phyloP scores from a whole-genome alignment of 495 filamentous ascomycete genomes.

The Friedmanniomyces endolithicus region DNA sequence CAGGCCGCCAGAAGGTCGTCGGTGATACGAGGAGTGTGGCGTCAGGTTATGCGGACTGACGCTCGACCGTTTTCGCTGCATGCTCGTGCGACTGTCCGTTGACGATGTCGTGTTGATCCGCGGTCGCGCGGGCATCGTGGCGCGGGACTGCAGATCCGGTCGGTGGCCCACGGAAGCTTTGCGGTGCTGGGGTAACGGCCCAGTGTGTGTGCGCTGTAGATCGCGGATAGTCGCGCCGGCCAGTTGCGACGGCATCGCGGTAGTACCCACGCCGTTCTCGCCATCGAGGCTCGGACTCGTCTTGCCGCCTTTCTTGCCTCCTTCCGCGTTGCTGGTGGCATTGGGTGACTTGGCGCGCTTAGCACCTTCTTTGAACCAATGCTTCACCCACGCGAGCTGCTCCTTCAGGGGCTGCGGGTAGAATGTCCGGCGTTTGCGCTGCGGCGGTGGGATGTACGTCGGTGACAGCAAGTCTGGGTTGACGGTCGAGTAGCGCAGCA shows the following conservation, averaged over 20 bases:
- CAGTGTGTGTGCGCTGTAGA: constrained; percentile 18
- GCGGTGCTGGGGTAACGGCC: constrained; percentile 13
- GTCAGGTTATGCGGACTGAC: constrained; percentile 83
- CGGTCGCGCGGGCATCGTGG: constrained; percentile 23
- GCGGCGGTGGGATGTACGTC: constrained; percentile 33
- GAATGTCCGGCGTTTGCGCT: constrained; percentile 43
- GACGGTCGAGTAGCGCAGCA: constrained; percentile 65
- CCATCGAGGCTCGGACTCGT: constrained; percentile 5
- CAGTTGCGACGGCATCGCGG: not conserved
- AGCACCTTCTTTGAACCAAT: constrained; percentile 69
- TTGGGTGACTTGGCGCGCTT: constrained; percentile 60
- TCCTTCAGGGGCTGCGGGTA: constrained; percentile 62
- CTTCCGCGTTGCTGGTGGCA: constrained; percentile 25
- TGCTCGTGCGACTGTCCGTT: constrained; percentile 26
- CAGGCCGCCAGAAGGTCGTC: constrained; percentile 60
- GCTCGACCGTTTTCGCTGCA: constrained; percentile 57
- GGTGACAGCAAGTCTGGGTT: constrained; percentile 48
- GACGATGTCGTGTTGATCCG: constrained; percentile 22
- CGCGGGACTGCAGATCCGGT: constrained; percentile 23
- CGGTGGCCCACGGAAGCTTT: constrained; percentile 16
- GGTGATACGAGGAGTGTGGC: constrained; percentile 69
- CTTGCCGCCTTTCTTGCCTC: constrained; percentile 1
- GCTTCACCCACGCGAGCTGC: constrained; percentile 74
- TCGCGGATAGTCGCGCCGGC: not conserved
- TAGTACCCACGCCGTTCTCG: not conserved